These are phyloP conservation scores for Brassica nigra DNA, from an alignment of 345 rosid genomes.

Conservation along the genomic window DNA sequence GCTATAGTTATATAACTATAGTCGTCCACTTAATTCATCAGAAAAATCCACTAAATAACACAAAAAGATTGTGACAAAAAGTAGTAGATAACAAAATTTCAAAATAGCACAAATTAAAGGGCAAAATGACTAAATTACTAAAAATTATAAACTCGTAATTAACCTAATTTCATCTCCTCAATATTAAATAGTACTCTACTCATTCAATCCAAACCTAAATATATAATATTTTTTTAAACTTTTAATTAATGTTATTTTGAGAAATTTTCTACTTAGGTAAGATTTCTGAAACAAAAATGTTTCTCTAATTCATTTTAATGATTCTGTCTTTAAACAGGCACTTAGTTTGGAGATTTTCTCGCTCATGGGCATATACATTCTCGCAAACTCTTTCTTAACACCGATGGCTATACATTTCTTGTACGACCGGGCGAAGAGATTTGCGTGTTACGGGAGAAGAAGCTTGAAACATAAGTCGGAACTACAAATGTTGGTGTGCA, in stretches of 20 bases:
- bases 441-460: constrained; percentile 47
- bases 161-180: neutral
- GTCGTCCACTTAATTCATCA: neutral
- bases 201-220: neutral
- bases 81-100: too few species aligned
- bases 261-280: neutral
- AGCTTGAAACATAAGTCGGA: constrained; percentile 33
- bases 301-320: neutral
- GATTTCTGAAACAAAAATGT: too few species aligned
- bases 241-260: too few species aligned
- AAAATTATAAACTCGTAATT: too few species aligned
- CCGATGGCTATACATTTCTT: constrained; percentile 37
- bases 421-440: constrained; percentile 47
- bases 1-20: neutral
- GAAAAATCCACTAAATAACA: neutral
- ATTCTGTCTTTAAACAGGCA: constrained; percentile 2
- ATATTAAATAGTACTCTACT: neutral
- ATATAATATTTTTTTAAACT: neutral
- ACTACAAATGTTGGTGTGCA: constrained; percentile 48
- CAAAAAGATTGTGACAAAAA: neutral
- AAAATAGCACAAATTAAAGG: neutral
- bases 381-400: constrained; percentile 23
- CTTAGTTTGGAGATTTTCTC: constrained; percentile 12
- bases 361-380: constrained; percentile 20
- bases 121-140: too few species aligned